Conservation (phyloP, 2,329 filamentous ascomycete genomes). For the Colletotrichum sansevieriae region DNA sequence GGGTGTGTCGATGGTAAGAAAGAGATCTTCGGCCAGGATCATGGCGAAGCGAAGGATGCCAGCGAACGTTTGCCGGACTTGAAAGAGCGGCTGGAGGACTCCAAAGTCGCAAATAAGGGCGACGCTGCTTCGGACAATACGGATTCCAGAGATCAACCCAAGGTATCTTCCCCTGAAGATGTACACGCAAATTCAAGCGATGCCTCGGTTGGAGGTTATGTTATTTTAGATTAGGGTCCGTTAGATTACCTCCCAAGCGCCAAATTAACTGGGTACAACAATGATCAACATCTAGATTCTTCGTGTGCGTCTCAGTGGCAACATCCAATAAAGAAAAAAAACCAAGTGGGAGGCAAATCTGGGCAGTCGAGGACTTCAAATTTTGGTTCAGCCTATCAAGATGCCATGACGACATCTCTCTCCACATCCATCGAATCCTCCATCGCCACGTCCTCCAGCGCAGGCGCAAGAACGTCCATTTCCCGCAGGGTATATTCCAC, state of each 20-base stretch:
- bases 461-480: slow-evolving; percentile 81
- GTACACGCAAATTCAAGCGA: too few species aligned
- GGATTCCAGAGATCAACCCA: too few species aligned
- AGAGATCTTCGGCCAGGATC: background rate
- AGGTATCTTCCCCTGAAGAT: too few species aligned
- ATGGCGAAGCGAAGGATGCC: background rate
- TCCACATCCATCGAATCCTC: slow-evolving; percentile 55
- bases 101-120: too few species aligned
- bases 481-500: slow-evolving; percentile 93
- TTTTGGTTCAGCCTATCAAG: background rate
- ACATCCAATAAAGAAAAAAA: background rate
- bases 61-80: background rate
- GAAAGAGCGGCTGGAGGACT: too few species aligned
- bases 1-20: background rate
- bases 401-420: slow-evolving; percentile 57
- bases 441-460: slow-evolving; percentile 51
- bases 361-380: background rate
- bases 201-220: too few species aligned
- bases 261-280: too few species aligned
- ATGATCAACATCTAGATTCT: background rate
- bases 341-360: background rate
- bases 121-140: too few species aligned
- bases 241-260: too few species aligned
- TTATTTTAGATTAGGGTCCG: too few species aligned
- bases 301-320: background rate